phyloP scores from a whole-genome alignment of 1,284 basidiomycete genomes.

The Cerioporus squamosus region DNA sequence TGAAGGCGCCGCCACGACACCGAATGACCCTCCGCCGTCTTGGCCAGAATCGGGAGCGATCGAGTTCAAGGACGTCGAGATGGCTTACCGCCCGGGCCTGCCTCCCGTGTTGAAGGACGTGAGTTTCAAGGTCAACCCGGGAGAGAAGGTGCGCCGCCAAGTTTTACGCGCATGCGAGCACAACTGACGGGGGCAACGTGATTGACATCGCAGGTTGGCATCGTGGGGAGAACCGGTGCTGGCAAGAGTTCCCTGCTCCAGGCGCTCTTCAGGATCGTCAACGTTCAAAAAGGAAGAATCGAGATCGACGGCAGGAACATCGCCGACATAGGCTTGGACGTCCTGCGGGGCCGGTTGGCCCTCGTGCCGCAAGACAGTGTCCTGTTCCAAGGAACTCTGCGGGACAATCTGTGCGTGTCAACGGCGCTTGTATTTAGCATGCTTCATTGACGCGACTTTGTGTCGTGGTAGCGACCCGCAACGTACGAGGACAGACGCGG shows the following conservation, averaged over 20 bases:
- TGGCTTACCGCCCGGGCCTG: conserved; percentile 73
- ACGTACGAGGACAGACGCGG: conserved; percentile 52
- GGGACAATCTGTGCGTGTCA: conserved; percentile 64
- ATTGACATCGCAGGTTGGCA: conserved; percentile 54
- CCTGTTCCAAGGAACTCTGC: conserved; percentile 67
- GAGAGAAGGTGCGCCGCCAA: conserved; percentile 59
- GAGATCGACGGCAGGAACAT: conserved; percentile 76
- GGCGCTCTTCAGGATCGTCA: conserved; percentile 75
- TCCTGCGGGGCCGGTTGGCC: conserved; percentile 64
- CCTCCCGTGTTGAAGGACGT: conserved; percentile 76
- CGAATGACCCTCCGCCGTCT: conserved; percentile 54
- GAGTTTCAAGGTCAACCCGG: conserved; percentile 63
- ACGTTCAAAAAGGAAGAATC: conserved; percentile 65
- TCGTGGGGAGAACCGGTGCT: conserved; percentile 78
- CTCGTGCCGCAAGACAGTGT: conserved; percentile 75
- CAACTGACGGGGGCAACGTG: too few relatives aligned
- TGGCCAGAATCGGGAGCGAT: conserved; percentile 75
- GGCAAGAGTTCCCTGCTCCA: conserved; percentile 82
- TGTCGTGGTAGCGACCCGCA: conserved; percentile 54
- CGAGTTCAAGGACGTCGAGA: conserved; percentile 60
- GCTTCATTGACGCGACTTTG: neutral
- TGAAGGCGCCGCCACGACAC: conserved; percentile 47
- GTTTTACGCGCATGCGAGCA: neutral
- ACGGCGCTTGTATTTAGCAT: neutral
- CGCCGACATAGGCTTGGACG: conserved; percentile 56